Percentiles rank a stretch among this genome's conserved stretches.
phyloP scores from a whole-genome alignment of 768 basidiomycete genomes.

The Psilocybe azurescens region DNA sequence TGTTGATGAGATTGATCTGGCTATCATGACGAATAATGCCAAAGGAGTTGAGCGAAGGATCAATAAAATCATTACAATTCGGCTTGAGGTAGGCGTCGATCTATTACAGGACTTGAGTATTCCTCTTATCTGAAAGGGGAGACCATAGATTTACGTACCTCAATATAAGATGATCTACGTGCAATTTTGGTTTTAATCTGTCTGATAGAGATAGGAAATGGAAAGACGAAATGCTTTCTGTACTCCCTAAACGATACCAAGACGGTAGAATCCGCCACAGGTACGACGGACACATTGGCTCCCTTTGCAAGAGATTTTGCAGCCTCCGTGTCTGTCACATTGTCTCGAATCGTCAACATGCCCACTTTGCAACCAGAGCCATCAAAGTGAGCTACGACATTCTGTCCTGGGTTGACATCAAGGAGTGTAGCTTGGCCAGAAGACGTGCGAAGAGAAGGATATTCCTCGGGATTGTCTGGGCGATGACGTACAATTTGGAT shows the following conservation, averaged over 20 bases:
- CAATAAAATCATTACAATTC: conserved; percentile 16
- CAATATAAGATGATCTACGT: conserved; percentile 58
- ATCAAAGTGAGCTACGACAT: conserved; percentile 6
- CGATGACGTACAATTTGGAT: conserved; percentile 37
- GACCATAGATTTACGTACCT: conserved; percentile 32
- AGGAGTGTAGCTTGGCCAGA: not conserved
- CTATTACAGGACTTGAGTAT: conserved; percentile 22
- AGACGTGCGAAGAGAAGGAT: not conserved
- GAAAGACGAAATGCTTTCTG: conserved; percentile 38
- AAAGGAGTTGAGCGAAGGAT: conserved; percentile 32
- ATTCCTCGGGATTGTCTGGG: conserved; percentile 26
- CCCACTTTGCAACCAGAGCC: conserved; percentile 9
- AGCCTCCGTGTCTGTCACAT: conserved; percentile 24
- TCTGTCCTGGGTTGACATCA: conserved; percentile 2
- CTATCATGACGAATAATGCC: conserved; percentile 22
- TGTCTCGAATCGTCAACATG: conserved; percentile 24
- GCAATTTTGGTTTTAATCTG: conserved; percentile 50
- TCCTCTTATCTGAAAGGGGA: conserved; percentile 22
- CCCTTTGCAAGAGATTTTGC: conserved; percentile 24
- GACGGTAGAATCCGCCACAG: conserved; percentile 39
- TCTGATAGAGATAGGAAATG: conserved; percentile 47
- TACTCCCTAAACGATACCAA: conserved; percentile 31
- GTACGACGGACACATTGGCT: conserved; percentile 26
- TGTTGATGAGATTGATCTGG: conserved; percentile 28
- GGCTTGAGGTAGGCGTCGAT: conserved; percentile 30